Evolutionary conservation across 2,329 filamentous ascomycete genomes (phyloP).

Genomic region (Aspergillus pseudoterreus): DNA sequence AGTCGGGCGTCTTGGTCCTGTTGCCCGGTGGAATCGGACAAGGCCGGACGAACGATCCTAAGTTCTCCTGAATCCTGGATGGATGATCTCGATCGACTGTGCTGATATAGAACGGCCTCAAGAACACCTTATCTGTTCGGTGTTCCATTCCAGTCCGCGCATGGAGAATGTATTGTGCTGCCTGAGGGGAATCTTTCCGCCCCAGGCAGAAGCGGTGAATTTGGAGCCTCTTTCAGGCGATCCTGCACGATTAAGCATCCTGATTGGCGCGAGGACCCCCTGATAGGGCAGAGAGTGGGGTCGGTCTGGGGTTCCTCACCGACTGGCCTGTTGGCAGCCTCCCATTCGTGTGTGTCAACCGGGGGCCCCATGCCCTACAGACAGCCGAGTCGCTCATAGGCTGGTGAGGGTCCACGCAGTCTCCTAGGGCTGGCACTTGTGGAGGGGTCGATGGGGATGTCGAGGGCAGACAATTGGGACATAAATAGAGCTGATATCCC

Average conservation of each 20-base stretch:
- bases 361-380: conserved; percentile 3
- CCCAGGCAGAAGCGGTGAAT: conserved; percentile 20
- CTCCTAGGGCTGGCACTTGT: background rate
- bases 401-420: background rate
- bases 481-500: background rate
- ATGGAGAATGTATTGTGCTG: background rate
- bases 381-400: background rate
- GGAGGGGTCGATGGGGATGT: background rate
- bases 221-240: conserved; percentile 8
- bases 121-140: no score
- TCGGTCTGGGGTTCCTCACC: conserved; percentile 7
- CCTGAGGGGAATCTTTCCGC: background rate
- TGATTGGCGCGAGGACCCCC: conserved; percentile 2
- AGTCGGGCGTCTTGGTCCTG: conserved; percentile 1
- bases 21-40: no score
- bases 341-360: conserved; percentile 11
- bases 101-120: no score
- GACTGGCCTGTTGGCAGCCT: conserved; percentile 14
- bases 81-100: no score
- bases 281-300: conserved; percentile 13
- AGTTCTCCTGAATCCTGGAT: no score
- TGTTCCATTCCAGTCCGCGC: background rate
- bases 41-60: no score
- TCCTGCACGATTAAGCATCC: background rate
- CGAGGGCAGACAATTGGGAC: background rate